These are phyloP conservation scores for Xylaria nigripes DNA, from an alignment of 495 filamentous ascomycete genomes.

Conservation along the genomic window DNA sequence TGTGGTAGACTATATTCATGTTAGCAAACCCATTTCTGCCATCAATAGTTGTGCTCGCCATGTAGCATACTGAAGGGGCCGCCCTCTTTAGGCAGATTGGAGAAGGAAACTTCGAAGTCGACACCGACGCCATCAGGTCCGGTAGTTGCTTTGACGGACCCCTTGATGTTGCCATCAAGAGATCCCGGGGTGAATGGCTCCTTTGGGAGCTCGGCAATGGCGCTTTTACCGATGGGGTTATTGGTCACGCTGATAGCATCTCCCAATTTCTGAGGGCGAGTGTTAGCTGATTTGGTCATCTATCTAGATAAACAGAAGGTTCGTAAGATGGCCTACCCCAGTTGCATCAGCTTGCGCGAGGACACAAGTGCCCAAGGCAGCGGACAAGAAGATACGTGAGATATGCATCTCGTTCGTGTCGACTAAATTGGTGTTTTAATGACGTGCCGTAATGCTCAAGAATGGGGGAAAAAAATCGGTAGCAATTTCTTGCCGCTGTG, in stretches of 20 bases:
- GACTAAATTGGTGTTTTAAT: too few relatives aligned
- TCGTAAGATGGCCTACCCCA: slow-evolving; percentile 23
- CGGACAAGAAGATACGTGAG: not conserved
- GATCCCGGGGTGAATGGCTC: slow-evolving; percentile 36
- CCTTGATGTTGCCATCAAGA: slow-evolving; percentile 50
- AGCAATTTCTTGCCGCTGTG: too few relatives aligned
- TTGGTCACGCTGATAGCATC: slow-evolving; percentile 50
- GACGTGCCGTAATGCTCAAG: too few relatives aligned
- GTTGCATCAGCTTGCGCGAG: slow-evolving; percentile 31
- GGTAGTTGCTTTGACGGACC: slow-evolving; percentile 50
- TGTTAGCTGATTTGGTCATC: slow-evolving; percentile 11
- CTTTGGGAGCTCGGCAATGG: slow-evolving; percentile 52
- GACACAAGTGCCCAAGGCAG: slow-evolving; percentile 13
- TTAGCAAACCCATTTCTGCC: slow-evolving; percentile 3
- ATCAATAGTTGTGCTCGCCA: not conserved
- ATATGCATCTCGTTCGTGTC: not conserved
- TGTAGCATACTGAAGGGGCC: slow-evolving; percentile 64
- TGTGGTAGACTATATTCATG: slow-evolving; percentile 60
- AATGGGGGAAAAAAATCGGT: too few relatives aligned
- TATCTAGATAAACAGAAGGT: not conserved
- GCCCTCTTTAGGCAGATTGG: slow-evolving; percentile 54
- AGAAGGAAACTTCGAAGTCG: slow-evolving; percentile 50
- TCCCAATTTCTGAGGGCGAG: slow-evolving; percentile 32
- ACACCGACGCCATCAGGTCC: slow-evolving; percentile 54
- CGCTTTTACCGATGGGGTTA: slow-evolving; percentile 54